These are phyloP conservation scores for Pichia sp. DNA, from an alignment of 1,139 yeast genomes.

Conservation along the genomic window DNA sequence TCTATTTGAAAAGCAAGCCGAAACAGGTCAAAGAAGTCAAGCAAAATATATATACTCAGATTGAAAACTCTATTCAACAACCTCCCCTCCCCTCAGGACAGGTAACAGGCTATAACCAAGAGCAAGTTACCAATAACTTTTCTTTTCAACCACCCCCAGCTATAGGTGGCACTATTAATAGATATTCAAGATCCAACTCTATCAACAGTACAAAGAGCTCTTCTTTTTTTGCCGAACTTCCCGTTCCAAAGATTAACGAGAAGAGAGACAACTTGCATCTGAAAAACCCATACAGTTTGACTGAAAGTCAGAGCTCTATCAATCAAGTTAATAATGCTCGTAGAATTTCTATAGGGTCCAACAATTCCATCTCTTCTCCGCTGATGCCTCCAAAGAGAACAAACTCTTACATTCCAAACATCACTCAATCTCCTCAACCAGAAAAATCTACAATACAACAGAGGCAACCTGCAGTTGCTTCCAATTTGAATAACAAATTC, in stretches of 20 bases:
- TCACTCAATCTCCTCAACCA: neutral
- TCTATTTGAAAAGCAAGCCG: constrained; percentile 39
- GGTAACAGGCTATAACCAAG: neutral
- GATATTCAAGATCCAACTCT: constrained; percentile 12
- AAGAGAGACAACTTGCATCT: constrained; percentile 12
- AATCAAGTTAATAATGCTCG: neutral
- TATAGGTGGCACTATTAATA: neutral
- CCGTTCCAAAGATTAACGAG: constrained; percentile 16
- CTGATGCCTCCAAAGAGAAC: neutral
- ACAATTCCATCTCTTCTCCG: neutral
- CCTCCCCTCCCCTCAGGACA: neutral
- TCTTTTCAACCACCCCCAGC: constrained; percentile 7
- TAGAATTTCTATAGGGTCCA: neutral
- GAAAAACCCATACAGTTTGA: constrained; percentile 24
- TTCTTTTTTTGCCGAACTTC: constrained; percentile 50
- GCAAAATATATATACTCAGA: constrained; percentile 27
- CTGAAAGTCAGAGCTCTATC: constrained; percentile 6
- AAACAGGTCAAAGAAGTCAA: constrained; percentile 33
- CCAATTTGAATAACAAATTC: neutral
- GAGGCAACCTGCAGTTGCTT: neutral
- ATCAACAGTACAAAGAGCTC: constrained; percentile 3
- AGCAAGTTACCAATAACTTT: neutral
- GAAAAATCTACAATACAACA: neutral
- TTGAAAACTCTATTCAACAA: constrained; percentile 18
- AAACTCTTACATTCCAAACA: constrained; percentile 22